phyloP scores from a whole-genome alignment of 495 filamentous ascomycete species.

The Penicillium samsonianum region DNA sequence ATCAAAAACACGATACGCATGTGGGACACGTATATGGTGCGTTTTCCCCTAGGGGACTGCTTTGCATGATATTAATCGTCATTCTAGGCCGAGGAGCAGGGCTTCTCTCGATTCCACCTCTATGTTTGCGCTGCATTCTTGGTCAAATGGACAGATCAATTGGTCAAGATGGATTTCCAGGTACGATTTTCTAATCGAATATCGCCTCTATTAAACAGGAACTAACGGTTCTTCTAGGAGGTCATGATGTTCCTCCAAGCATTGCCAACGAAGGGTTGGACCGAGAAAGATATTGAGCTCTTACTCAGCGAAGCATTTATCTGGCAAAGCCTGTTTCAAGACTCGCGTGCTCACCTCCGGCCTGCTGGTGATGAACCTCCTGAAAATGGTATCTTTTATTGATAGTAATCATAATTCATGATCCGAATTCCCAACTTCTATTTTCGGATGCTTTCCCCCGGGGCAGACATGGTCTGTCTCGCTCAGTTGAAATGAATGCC shows the following conservation, averaged over 20 bases:
- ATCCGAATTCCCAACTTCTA: conserved; percentile 21
- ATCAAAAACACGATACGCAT: conserved; percentile 95
- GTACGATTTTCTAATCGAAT: conserved; percentile 30
- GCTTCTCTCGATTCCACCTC: conserved; percentile 95
- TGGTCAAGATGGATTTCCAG: conserved; percentile 95
- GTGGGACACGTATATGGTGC: conserved; percentile 99
- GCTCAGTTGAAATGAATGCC: conserved; percentile 87
- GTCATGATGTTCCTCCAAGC: conserved; percentile 99
- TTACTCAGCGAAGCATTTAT: conserved; percentile 94
- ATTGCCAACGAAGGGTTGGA: conserved; percentile 91
- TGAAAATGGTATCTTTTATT: conserved; percentile 46
- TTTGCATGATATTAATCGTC: conserved; percentile 21
- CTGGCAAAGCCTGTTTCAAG: conserved; percentile 91
- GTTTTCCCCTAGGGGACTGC: conserved; percentile 19
- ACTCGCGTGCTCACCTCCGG: conserved; percentile 80
- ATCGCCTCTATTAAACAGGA: not conserved
- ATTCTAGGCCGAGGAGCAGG: conserved; percentile 88
- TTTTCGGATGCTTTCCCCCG: conserved; percentile 10
- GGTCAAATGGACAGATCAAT: conserved; percentile 96
- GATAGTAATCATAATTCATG: conserved; percentile 43
- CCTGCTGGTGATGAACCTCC: conserved; percentile 44
- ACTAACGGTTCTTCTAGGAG: conserved; percentile 57
- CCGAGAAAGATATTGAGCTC: conserved; percentile 96
- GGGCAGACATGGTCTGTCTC: conserved; percentile 10
- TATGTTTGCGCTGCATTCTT: conserved; percentile 98